Evolutionary conservation across 116 monocot species (phyloP).

Genomic region (Zostera marina): DNA sequence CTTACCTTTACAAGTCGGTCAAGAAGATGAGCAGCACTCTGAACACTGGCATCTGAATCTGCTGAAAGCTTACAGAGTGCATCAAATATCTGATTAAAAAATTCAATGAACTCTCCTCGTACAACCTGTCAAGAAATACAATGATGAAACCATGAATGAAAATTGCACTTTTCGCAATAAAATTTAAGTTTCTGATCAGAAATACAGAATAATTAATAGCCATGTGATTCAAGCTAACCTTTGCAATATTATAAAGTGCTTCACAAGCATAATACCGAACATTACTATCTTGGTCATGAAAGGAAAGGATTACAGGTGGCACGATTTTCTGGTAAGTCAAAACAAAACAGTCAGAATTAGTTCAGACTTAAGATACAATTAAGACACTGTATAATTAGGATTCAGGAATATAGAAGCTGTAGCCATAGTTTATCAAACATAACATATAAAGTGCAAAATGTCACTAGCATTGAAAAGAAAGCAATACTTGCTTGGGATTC

Average conservation of each 20-base stretch:
- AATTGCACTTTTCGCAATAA: too few relatives aligned
- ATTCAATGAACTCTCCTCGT: conserved; percentile 91
- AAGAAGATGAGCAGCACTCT: conserved; percentile 98
- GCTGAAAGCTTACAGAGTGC: conserved; percentile 97
- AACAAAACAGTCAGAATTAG: conserved; percentile 4
- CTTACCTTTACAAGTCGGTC: conserved; percentile 91
- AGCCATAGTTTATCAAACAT: too few relatives aligned
- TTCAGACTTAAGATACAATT: background rate
- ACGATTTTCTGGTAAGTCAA: conserved; percentile 58
- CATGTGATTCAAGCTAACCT: conserved; percentile 30
- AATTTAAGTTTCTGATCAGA: too few relatives aligned
- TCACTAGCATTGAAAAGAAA: too few relatives aligned
- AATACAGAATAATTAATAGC: background rate
- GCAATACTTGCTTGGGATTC: too few relatives aligned
- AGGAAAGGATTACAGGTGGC: conserved; percentile 77
- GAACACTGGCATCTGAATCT: conserved; percentile 84
- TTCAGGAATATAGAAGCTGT: too few relatives aligned
- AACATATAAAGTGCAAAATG: too few relatives aligned
- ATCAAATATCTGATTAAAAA: conserved; percentile 98
- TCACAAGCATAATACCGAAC: conserved; percentile 99
- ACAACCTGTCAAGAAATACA: conserved; percentile 51
- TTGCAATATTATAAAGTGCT: conserved; percentile 99
- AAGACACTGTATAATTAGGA: too few relatives aligned
- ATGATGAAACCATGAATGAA: too few relatives aligned
- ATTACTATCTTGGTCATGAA: conserved; percentile 85